Percentiles rank a stretch among this genome's conserved stretches.
These are phyloP conservation scores for Solanum raphanifolium DNA, from an alignment of 257 asterid species.

Conservation along the genomic window DNA sequence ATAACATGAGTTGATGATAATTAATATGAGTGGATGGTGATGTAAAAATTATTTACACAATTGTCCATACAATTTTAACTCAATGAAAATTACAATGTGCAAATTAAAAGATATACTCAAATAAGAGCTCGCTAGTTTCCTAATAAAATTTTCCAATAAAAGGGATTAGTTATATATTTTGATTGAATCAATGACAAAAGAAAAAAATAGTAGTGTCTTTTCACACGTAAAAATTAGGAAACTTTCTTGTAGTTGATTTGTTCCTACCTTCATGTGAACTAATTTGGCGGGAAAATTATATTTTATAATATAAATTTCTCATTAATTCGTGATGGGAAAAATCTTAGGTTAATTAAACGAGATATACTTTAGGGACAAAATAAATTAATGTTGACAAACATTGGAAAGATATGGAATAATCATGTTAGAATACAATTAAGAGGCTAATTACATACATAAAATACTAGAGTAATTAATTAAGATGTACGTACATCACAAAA, in stretches of 20 bases:
- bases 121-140: background rate
- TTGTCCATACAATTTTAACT: background rate
- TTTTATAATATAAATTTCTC: no score
- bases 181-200: no score
- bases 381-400: background rate
- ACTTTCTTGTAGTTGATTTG: background rate
- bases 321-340: fast-evolving
- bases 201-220: no score
- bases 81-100: background rate
- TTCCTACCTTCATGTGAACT: no score
- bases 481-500: background rate
- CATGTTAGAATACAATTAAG: background rate
- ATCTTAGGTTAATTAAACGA: background rate
- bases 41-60: background rate
- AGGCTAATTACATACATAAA: background rate
- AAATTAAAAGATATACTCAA: background rate
- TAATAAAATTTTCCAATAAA: no score
- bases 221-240: background rate
- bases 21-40: background rate
- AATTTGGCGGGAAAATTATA: fast-evolving
- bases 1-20: background rate
- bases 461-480: background rate
- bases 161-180: no score
- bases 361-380: background rate
- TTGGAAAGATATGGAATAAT: background rate